Base-by-base conservation (phyloP, 2,329 filamentous ascomycete species). In the Xylaria sp. region DNA sequence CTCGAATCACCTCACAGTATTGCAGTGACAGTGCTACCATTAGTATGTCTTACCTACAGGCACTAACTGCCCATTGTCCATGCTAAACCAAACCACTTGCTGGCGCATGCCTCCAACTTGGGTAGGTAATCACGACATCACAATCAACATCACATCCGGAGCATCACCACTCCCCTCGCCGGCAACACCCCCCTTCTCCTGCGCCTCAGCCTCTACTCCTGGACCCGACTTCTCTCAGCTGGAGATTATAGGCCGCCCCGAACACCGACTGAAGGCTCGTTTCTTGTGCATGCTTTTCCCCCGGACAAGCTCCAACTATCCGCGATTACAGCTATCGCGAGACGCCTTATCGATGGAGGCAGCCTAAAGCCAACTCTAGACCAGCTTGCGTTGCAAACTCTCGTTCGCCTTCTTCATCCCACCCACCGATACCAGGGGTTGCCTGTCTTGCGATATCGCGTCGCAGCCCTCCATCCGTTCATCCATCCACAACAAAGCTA, bases 51-150 rank as follows among this genome's bases (percentile, higher is more conserved):
- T 18, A 52, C 50, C 9, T 15, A 52, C 52, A 20, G 31, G 31
- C 54, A 34, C 28, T n/a, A 55, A 54, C 51, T 28, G 51, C 25
- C 25, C 28, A n/a, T 31, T 34, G 51, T 7, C 28, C 46, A 10
- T n/a, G 34, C 34, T 37, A 37, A 37, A 37, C 34, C 8, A 48
- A n/a, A 20, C 15, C 20, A 23, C 10, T 31, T 25, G 18, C 20
- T 46, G 37, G 55, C 39, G 57, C 64, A 34, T 62, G 52, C 63
- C 54, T 52, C 65, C 59, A 31, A 48, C 46, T 18, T 48, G 44
- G 44, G 60, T 52, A 65, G 65, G 65, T 70, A 63, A 69, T 70
- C 65, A 69, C 69, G 60, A 70, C 68, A 64, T 52, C 44, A 37
- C 59, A 44, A 50, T 31, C 59, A 23, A 48, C 18, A 69, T 65